Conservation (phyloP, 495 filamentous ascomycete species). For the Neurospora africana region DNA sequence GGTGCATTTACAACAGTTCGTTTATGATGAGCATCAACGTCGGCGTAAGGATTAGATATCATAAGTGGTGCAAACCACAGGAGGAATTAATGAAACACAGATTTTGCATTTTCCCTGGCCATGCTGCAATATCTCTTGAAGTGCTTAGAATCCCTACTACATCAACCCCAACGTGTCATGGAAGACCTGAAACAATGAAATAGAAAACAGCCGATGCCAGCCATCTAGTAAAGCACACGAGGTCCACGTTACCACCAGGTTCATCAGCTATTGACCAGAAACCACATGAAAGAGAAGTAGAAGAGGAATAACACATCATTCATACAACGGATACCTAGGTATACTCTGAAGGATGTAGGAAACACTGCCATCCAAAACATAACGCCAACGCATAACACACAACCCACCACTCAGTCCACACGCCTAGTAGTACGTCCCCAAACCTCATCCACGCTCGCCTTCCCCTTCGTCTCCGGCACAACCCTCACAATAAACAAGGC, state of each 20-base stretch:
- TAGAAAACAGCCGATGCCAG: too few species aligned
- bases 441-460: conserved; percentile 71
- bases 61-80: too few species aligned
- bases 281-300: not conserved
- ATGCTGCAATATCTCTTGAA: not conserved
- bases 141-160: too few species aligned
- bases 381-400: not conserved
- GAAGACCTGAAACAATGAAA: too few species aligned
- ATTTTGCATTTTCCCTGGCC: too few species aligned
- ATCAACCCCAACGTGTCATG: too few species aligned
- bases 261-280: not conserved
- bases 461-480: conserved; percentile 80
- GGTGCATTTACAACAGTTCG: not conserved
- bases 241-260: not conserved
- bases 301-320: not conserved
- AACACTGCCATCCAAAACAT: not conserved
- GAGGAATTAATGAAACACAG: too few species aligned
- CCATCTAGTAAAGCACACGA: too few species aligned
- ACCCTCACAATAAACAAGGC: conserved; percentile 54
- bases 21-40: not conserved
- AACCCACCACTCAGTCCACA: conserved; percentile 27
- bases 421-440: conserved; percentile 61
- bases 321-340: not conserved
- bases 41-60: not conserved
- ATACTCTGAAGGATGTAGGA: not conserved